A percentile compares a stretch with the other conserved stretches of the same genome.
Conservation (phyloP, 371 early-diverging fungal species). For the Cokeromyces recurvatus region DNA sequence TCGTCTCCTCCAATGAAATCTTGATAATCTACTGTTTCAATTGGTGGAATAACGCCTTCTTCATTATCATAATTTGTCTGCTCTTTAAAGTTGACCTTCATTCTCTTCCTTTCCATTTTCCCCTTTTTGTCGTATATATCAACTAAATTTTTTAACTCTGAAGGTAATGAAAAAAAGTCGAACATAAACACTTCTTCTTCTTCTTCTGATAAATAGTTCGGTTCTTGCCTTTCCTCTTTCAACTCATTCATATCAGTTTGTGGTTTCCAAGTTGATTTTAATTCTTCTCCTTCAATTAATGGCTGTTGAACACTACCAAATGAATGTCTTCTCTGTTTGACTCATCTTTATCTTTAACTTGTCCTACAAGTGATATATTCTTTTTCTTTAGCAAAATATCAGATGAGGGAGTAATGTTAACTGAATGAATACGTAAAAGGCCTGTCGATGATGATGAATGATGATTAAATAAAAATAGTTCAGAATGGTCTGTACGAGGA, state of each 20-base stretch:
- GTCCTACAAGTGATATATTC: not conserved
- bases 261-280: too few species aligned
- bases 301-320: conserved; percentile 8
- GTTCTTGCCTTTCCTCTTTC: not conserved
- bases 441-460: too few species aligned
- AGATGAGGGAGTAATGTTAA: not conserved
- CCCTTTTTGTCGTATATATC: conserved; percentile 15
- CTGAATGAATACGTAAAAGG: not conserved
- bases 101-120: conserved; percentile 8
- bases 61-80: conserved; percentile 2
- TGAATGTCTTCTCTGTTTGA: conserved; percentile 9
- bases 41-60: not conserved
- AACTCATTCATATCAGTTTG: not conserved
- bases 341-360: not conserved
- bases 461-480: too few species aligned
- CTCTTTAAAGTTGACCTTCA: conserved; percentile 2
- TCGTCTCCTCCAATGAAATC: conserved; percentile 1
- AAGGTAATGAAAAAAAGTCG: conserved; percentile 31
- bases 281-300: not conserved
- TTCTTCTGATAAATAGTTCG: not conserved
- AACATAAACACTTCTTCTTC: conserved; percentile 13
- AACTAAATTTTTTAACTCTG: conserved; percentile 19
- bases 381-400: not conserved
- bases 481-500: too few species aligned
- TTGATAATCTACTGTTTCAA: conserved; percentile 4